These are phyloP conservation scores for Inonotus obliquus DNA, from an alignment of 1,284 basidiomycete genomes.

Conservation along the genomic window DNA sequence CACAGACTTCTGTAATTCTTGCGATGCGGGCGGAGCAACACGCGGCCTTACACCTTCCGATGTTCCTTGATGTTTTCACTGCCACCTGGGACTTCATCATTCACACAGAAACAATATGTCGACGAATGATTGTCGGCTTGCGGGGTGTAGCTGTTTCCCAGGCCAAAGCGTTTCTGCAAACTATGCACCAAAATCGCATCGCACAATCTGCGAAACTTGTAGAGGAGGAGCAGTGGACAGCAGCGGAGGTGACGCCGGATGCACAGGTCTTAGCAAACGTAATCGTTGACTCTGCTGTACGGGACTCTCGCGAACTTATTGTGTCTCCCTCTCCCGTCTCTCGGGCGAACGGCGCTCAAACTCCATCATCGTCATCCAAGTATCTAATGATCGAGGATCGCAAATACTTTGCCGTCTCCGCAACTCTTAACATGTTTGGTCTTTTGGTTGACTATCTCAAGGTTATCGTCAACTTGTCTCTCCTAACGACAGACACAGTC, in stretches of 20 bases:
- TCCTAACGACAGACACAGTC: conserved; percentile 93
- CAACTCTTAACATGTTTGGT: conserved; percentile 75
- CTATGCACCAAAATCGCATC: conserved; percentile 83
- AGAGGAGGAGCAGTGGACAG: conserved; percentile 87
- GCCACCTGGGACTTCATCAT: conserved; percentile 89
- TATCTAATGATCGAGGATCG: conserved; percentile 81
- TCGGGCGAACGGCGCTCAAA: conserved; percentile 19
- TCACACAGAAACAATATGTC: conserved; percentile 77
- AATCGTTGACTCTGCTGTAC: conserved; percentile 78
- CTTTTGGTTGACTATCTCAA: conserved; percentile 85
- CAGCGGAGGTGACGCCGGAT: conserved; percentile 64
- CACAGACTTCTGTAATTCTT: conserved; percentile 75
- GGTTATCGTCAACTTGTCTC: conserved; percentile 83
- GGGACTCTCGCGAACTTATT: conserved; percentile 70
- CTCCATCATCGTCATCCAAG: conserved; percentile 41
- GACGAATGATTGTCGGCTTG: conserved; percentile 88
- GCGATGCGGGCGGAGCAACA: conserved; percentile 77
- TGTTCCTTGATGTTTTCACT: conserved; percentile 82
- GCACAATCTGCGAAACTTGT: conserved; percentile 84
- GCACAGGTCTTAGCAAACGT: conserved; percentile 72
- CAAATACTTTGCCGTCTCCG: conserved; percentile 81
- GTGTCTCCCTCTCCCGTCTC: conserved; percentile 28
- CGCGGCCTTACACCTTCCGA: conserved; percentile 60
- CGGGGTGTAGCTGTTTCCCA: conserved; percentile 81
- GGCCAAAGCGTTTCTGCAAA: conserved; percentile 84